Conservation (phyloP, 371 early-diverging fungal genomes). For the Saksenaea oblongispora region DNA sequence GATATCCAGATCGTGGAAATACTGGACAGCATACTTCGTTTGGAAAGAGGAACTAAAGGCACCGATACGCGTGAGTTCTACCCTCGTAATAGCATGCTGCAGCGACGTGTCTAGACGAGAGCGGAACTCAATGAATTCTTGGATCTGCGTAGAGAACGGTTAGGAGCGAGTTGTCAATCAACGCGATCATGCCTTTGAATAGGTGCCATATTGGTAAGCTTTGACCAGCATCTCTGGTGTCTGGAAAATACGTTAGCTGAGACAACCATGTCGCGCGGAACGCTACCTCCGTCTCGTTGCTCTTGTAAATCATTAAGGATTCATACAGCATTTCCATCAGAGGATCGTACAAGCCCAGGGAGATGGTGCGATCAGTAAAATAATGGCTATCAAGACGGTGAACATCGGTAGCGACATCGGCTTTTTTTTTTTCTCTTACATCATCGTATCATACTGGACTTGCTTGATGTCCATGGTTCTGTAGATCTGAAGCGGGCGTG, state of each 20-base stretch:
- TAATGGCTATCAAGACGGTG: constrained; percentile 48
- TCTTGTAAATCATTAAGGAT: constrained; percentile 71
- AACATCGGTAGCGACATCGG: not conserved
- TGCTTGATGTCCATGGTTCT: constrained; percentile 85
- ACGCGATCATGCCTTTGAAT: constrained; percentile 73
- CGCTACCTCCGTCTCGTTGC: constrained; percentile 69
- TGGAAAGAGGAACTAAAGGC: constrained; percentile 53
- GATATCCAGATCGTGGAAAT: constrained; percentile 61
- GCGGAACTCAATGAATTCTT: constrained; percentile 85
- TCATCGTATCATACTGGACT: constrained; percentile 86
- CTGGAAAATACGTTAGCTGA: constrained; percentile 30
- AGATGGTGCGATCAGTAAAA: constrained; percentile 65
- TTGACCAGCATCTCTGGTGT: constrained; percentile 87
- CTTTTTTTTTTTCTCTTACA: constrained; percentile 52
- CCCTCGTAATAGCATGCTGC: constrained; percentile 63
- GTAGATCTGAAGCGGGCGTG: constrained; percentile 68
- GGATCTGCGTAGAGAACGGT: constrained; percentile 45
- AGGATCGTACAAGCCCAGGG: constrained; percentile 55
- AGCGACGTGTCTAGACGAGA: constrained; percentile 72
- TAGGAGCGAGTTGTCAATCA: not conserved
- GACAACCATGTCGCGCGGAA: not conserved
- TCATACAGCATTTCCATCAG: constrained; percentile 58
- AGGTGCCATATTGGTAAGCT: constrained; percentile 84
- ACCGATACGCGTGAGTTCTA: constrained; percentile 62
- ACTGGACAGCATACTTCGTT: constrained; percentile 54